These are phyloP conservation scores for Areca catechu DNA, from an alignment of 176 grass and related monocot species.

Conservation along the genomic window DNA sequence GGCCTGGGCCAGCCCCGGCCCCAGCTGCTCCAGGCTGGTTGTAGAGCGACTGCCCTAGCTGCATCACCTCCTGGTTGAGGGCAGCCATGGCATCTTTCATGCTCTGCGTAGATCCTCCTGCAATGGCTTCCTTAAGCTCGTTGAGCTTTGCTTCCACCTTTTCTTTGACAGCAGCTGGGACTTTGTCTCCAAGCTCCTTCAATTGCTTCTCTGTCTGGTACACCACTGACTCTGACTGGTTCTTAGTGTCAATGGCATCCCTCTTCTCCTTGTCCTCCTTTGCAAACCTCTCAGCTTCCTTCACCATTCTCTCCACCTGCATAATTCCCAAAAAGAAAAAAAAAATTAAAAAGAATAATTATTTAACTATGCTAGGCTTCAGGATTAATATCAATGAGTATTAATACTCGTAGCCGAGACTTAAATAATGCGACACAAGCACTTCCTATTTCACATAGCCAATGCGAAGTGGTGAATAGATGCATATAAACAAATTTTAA, in stretches of 20 bases:
- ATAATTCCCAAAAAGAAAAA: neutral
- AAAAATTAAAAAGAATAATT: too few species aligned
- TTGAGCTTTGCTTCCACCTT: slow-evolving; percentile 77
- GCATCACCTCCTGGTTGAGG: slow-evolving; percentile 96
- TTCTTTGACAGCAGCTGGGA: slow-evolving; percentile 65
- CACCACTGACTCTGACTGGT: slow-evolving; percentile 78
- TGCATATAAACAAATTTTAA: too few species aligned
- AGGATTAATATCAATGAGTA: too few species aligned
- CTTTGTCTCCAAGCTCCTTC: slow-evolving; percentile 89
- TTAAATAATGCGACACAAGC: too few species aligned
- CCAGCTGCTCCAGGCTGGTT: slow-evolving; percentile 50
- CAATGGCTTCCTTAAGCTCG: slow-evolving; percentile 78
- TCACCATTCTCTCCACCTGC: slow-evolving; percentile 92
- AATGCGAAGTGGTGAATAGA: too few species aligned
- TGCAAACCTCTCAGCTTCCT: slow-evolving; percentile 84
- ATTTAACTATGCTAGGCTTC: too few species aligned
- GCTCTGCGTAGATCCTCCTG: slow-evolving; percentile 61
- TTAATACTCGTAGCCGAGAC: too few species aligned
- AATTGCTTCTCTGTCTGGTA: slow-evolving; percentile 99
- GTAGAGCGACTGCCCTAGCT: slow-evolving; percentile 84
- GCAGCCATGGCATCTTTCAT: slow-evolving; percentile 88
- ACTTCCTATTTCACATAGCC: too few species aligned
- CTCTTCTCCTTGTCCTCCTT: slow-evolving; percentile 98
- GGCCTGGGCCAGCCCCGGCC: slow-evolving; percentile 20
- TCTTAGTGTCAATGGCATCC: slow-evolving; percentile 95